phyloP scores from a whole-genome alignment of 192 early-diverging fungal genomes.

The Entomortierella parvispora region DNA sequence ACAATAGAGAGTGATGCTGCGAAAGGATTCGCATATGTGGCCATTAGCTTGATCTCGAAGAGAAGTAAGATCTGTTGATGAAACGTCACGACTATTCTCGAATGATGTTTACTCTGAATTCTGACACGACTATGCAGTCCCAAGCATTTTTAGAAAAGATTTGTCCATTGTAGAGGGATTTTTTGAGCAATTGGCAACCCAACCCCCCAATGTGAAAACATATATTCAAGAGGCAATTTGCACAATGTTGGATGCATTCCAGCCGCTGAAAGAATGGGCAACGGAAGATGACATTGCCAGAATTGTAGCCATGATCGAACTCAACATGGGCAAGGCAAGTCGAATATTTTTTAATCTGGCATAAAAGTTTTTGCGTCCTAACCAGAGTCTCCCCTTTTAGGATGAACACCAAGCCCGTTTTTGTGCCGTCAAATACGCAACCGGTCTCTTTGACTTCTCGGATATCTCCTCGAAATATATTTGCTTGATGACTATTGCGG shows the following conservation, averaged over 20 bases:
- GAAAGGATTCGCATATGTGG: conserved; percentile 88
- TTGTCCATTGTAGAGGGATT: conserved; percentile 68
- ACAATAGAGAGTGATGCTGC: conserved; percentile 67
- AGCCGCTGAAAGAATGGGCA: conserved; percentile 44
- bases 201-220: conserved; percentile 71
- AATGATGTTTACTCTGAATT: too few relatives aligned
- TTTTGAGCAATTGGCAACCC: conserved; percentile 74
- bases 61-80: conserved; percentile 22
- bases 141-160: conserved; percentile 71
- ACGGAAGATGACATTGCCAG: conserved; percentile 17
- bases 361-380: background rate
- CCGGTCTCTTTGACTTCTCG: conserved; percentile 67
- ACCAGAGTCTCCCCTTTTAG: too few relatives aligned
- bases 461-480: conserved; percentile 67
- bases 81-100: too few relatives aligned
- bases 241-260: conserved; percentile 77
- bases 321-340: conserved; percentile 59
- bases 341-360: background rate
- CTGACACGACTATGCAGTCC: conserved; percentile 64
- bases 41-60: conserved; percentile 79
- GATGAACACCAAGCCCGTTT: conserved; percentile 63
- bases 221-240: conserved; percentile 88
- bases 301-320: conserved; percentile 64
- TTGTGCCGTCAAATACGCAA: conserved; percentile 72
- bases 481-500: conserved; percentile 65